Conservation (phyloP, 805 yeast genomes). For the Naumovozyma castellii region DNA sequence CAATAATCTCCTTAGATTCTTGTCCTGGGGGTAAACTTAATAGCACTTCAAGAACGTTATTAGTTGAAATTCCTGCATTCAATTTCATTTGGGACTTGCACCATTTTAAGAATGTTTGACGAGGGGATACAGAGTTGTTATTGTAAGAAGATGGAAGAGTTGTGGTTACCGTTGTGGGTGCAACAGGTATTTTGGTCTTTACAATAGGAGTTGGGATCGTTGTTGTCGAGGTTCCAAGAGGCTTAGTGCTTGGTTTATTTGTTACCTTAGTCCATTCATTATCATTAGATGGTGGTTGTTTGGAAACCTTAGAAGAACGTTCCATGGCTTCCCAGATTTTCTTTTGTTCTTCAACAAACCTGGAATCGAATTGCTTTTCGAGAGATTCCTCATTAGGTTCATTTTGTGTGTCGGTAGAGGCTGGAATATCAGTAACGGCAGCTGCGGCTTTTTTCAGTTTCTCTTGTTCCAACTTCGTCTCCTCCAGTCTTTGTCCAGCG, state of each 20-base stretch:
- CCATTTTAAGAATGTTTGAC: conserved; percentile 64
- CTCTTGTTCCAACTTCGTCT: conserved; percentile 1
- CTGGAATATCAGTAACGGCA: not conserved
- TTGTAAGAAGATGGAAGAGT: conserved; percentile 3
- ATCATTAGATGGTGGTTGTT: conserved; percentile 34
- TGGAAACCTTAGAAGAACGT: conserved; percentile 52
- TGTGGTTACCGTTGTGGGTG: not conserved
- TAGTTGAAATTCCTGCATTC: conserved; percentile 65
- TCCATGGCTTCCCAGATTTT: conserved; percentile 45
- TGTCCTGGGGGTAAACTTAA: conserved; percentile 66
- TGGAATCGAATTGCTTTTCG: conserved; percentile 14
- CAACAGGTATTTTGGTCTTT: not conserved
- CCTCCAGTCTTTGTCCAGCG: not conserved
- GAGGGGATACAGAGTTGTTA: conserved; percentile 30
- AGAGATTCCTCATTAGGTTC: not conserved
- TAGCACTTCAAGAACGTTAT: conserved; percentile 71
- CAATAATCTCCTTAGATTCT: conserved; percentile 76
- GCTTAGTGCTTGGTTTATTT: conserved; percentile 11
- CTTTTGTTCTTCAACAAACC: conserved; percentile 26
- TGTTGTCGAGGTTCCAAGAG: conserved; percentile 13
- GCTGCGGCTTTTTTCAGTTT: conserved; percentile 1
- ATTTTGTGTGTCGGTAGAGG: not conserved
- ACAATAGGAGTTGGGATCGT: conserved; percentile 6
- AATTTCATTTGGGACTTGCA: conserved; percentile 58
- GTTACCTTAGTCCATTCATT: conserved; percentile 28